These are phyloP conservation scores for Sistotremastrum niveocremeum DNA, from an alignment of 768 basidiomycete genomes.

Conservation along the genomic window DNA sequence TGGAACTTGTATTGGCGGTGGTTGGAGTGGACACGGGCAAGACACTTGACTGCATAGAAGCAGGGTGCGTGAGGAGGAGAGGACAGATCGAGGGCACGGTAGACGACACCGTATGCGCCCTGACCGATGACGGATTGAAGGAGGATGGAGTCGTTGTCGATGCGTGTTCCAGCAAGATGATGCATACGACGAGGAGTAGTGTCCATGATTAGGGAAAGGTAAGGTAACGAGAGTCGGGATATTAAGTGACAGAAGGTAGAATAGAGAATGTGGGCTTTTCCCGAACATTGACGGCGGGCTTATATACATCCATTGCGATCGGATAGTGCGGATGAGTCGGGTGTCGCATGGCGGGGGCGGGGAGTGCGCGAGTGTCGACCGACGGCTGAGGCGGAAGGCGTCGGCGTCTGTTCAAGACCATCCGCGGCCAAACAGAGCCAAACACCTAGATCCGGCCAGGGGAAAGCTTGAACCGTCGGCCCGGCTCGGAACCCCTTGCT, in stretches of 20 bases:
- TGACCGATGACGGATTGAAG: slow-evolving; percentile 52
- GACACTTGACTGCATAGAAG: slow-evolving; percentile 65
- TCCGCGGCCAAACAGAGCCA: not conserved
- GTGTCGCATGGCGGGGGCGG: not conserved
- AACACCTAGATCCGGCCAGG: not conserved
- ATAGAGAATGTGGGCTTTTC: not conserved
- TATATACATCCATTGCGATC: too few relatives aligned
- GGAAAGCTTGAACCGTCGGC: too few relatives aligned
- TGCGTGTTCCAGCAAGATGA: slow-evolving; percentile 19
- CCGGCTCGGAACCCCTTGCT: too few relatives aligned
- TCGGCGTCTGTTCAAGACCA: not conserved
- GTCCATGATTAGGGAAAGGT: not conserved
- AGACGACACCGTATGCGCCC: slow-evolving; percentile 70
- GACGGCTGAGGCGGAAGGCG: not conserved
- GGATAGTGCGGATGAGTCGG: too few relatives aligned
- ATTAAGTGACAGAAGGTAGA: slow-evolving; percentile 2
- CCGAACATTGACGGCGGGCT: too few relatives aligned
- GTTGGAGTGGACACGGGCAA: slow-evolving; percentile 43
- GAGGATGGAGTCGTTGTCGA: slow-evolving; percentile 48
- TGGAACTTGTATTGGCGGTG: slow-evolving; percentile 44
- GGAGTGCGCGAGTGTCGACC: not conserved
- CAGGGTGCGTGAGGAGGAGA: slow-evolving; percentile 23
- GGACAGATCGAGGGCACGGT: slow-evolving; percentile 46
- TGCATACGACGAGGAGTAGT: not conserved
- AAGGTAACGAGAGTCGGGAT: not conserved